A percentile compares a stretch with the other conserved stretches of the same genome.
phyloP scores from a whole-genome alignment of 2,329 filamentous ascomycete genomes.

The Cladosporium sp. region DNA sequence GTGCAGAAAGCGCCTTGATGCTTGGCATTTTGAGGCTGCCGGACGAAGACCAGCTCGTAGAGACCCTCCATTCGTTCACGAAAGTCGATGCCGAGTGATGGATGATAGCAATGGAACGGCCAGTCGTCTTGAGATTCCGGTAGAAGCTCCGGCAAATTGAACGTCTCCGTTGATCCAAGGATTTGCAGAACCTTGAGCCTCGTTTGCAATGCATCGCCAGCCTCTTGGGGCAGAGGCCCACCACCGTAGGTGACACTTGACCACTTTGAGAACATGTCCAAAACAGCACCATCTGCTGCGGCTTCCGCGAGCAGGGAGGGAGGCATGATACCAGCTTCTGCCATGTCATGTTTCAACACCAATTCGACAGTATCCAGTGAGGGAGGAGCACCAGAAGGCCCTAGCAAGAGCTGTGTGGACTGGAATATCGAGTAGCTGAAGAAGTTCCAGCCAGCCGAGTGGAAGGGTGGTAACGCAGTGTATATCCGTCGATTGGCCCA shows the following conservation, averaged over 20 bases:
- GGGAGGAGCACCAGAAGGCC: constrained; percentile 11
- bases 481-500: constrained; percentile 12
- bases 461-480: constrained; percentile 15
- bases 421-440: constrained; percentile 16
- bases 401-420: constrained; percentile 12
- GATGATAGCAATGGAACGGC: constrained; percentile 12
- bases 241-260: constrained; percentile 14
- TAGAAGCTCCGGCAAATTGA: constrained; percentile 14
- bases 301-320: constrained; percentile 14
- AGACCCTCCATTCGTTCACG: neutral
- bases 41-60: constrained; percentile 6
- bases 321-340: constrained; percentile 12
- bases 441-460: constrained; percentile 16
- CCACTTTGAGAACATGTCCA: constrained; percentile 11
- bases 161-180: constrained; percentile 15
- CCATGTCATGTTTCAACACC: constrained; percentile 9
- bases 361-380: constrained; percentile 10
- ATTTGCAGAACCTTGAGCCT: constrained; percentile 8
- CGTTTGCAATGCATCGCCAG: constrained; percentile 11
- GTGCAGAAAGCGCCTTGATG: constrained; percentile 27
- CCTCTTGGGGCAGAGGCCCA: constrained; percentile 9
- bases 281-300: neutral
- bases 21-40: constrained; percentile 14
- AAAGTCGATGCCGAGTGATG: constrained; percentile 8
- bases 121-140: constrained; percentile 12